phyloP scores from a whole-genome alignment of 1,139 yeast genomes.

The Lodderomyces oxycetoniae region DNA sequence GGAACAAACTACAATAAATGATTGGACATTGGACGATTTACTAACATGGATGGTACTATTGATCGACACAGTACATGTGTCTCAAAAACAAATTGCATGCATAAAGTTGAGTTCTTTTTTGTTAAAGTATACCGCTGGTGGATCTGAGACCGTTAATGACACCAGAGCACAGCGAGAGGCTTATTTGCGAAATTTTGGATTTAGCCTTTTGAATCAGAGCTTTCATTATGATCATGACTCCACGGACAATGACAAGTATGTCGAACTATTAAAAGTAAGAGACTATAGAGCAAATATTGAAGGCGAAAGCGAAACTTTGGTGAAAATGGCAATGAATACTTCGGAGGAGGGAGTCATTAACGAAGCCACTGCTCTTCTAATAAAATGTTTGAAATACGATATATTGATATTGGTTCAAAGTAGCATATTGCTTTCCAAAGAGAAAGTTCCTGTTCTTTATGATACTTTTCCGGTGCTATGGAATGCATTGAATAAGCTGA shows the following conservation, averaged over 20 bases:
- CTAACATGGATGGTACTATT: constrained; percentile 41
- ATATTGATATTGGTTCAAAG: constrained; percentile 51
- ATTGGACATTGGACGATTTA: constrained; percentile 24
- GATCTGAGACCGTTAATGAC: constrained; percentile 4
- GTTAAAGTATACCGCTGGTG: constrained; percentile 6
- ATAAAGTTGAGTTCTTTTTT: constrained; percentile 29
- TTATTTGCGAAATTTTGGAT: constrained; percentile 13
- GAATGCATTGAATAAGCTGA: constrained; percentile 32
- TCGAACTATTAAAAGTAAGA: constrained; percentile 24
- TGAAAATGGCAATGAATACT: constrained; percentile 18
- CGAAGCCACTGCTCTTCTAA: constrained; percentile 39
- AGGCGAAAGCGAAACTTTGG: constrained; percentile 22
- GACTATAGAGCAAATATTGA: constrained; percentile 37
- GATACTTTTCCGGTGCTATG: constrained; percentile 47
- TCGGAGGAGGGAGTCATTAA: constrained; percentile 13
- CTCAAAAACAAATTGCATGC: constrained; percentile 39
- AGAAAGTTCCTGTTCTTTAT: constrained; percentile 36
- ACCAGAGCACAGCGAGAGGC: constrained; percentile 7
- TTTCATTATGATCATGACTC: constrained; percentile 9
- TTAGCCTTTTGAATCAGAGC: constrained; percentile 13
- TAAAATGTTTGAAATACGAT: constrained; percentile 51
- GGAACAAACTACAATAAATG: constrained; percentile 2
- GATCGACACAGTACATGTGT: constrained; percentile 29
- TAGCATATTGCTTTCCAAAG: constrained; percentile 39
- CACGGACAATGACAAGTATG: constrained; percentile 16